Percentiles rank a stretch among this genome's conserved stretches.
phyloP scores from a whole-genome alignment of 176 grass and related monocot species.

The Coix lacrymajobi region DNA sequence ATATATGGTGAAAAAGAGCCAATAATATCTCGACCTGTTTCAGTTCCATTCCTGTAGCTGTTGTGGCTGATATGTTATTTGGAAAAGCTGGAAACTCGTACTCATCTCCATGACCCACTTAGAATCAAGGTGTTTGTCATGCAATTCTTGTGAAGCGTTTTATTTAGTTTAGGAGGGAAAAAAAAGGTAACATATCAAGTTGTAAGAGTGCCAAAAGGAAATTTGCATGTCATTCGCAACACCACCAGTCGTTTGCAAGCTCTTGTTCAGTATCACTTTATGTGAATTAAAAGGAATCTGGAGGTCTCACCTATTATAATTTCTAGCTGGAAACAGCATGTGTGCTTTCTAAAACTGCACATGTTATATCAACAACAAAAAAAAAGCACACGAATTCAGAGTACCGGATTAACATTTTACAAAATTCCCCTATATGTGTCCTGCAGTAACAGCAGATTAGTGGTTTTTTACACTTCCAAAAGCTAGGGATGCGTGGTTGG shows the following conservation, averaged over 20 bases:
- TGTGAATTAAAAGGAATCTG: neutral
- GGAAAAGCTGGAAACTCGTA: neutral
- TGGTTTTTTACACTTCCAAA: conserved; percentile 16
- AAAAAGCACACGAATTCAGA: neutral
- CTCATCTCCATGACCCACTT: neutral
- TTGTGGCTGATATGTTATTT: neutral
- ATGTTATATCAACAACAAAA: neutral
- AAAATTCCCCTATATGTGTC: conserved; percentile 31
- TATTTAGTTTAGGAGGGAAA: neutral
- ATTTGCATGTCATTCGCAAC: neutral
- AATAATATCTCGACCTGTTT: neutral
- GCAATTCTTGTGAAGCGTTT: neutral
- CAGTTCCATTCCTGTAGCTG: neutral
- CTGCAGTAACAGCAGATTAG: conserved; percentile 15
- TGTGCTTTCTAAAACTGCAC: neutral
- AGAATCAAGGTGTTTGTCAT: neutral
- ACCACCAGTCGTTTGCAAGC: neutral
- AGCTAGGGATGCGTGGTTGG: conserved; percentile 7
- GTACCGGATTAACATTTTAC: conserved; percentile 12
- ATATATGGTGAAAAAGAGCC: neutral
- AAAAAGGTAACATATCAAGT: neutral
- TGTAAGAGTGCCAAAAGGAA: neutral
- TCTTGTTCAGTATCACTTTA: neutral
- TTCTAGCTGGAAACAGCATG: neutral
- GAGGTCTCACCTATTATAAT: neutral